A percentile compares a stretch with the other conserved stretches of the same genome.
Evolutionary conservation across 2,329 filamentous ascomycete genomes (phyloP).

Genomic region (Fusarium mundagurra): DNA sequence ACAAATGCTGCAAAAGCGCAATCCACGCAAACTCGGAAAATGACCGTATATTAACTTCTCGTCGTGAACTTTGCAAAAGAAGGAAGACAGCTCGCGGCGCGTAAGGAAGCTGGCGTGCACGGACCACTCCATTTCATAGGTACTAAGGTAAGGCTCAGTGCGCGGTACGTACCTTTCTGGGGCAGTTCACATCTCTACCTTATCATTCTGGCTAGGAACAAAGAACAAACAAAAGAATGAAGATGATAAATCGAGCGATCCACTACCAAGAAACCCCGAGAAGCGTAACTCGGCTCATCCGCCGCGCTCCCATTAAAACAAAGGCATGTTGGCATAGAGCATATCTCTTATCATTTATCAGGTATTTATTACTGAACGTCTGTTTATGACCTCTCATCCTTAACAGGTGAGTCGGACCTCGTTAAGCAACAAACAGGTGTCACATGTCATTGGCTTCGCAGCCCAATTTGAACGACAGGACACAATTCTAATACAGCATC

Average conservation of each 20-base stretch:
- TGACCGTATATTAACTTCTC: constrained; percentile 17
- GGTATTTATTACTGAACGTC: background rate
- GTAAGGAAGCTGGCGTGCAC: constrained; percentile 35
- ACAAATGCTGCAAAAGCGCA: constrained; percentile 17
- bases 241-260: background rate
- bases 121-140: constrained; percentile 15
- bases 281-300: background rate
- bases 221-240: background rate
- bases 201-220: background rate
- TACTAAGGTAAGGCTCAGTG: constrained; percentile 19
- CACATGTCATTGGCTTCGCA: background rate
- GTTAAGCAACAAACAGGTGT: constrained; percentile 1
- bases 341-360: background rate
- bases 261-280: background rate
- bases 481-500: background rate
- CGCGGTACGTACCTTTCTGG: background rate
- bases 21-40: constrained; percentile 22
- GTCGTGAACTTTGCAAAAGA: constrained; percentile 23
- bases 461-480: background rate
- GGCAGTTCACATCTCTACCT: background rate
- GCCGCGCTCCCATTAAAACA: background rate
- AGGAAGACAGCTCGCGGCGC: constrained; percentile 37
- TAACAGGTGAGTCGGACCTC: background rate
- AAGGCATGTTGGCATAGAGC: background rate
- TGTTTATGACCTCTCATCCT: background rate